A percentile compares a stretch with the other conserved stretches of the same genome.
Evolutionary conservation across 805 yeast genomes (phyloP).

Genomic region (Millerozyma miso): DNA sequence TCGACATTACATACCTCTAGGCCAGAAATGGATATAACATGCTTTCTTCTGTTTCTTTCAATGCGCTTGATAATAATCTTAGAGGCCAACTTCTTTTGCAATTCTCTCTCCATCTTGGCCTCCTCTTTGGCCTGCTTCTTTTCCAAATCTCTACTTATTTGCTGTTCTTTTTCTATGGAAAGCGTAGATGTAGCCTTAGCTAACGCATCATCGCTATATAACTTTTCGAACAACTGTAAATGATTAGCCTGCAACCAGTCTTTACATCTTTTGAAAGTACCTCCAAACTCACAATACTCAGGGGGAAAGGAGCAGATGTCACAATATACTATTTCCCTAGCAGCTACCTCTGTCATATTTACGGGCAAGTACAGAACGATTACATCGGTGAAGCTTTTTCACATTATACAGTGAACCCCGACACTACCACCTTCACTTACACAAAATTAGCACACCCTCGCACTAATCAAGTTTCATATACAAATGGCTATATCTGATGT

Average conservation of each 20-base stretch:
- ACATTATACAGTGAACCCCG: slow-evolving; percentile 17
- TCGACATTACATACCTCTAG: slow-evolving; percentile 86
- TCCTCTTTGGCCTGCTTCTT: slow-evolving; percentile 85
- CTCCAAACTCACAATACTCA: slow-evolving; percentile 90
- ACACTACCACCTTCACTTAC: background rate
- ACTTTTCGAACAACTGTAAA: slow-evolving; percentile 49
- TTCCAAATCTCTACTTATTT: slow-evolving; percentile 74
- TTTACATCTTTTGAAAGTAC: slow-evolving; percentile 74
- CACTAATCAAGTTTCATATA: too few relatives aligned
- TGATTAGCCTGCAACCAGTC: slow-evolving; percentile 69
- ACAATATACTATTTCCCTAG: slow-evolving; percentile 57
- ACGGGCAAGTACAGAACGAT: background rate
- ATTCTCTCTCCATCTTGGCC: slow-evolving; percentile 77
- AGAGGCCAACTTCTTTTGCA: slow-evolving; percentile 71
- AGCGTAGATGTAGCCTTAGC: slow-evolving; percentile 57
- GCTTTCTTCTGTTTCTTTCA: slow-evolving; percentile 86
- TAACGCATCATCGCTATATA: slow-evolving; percentile 59
- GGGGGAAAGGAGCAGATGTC: slow-evolving; percentile 82
- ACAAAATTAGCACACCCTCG: too few relatives aligned
- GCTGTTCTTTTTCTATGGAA: slow-evolving; percentile 73
- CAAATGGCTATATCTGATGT: too few relatives aligned
- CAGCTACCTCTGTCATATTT: slow-evolving; percentile 25
- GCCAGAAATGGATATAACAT: slow-evolving; percentile 80
- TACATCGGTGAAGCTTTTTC: slow-evolving; percentile 5
- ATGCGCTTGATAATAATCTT: slow-evolving; percentile 81